Conservation (phyloP, 129 eudicot genomes). For the Flaveria bidentis region DNA sequence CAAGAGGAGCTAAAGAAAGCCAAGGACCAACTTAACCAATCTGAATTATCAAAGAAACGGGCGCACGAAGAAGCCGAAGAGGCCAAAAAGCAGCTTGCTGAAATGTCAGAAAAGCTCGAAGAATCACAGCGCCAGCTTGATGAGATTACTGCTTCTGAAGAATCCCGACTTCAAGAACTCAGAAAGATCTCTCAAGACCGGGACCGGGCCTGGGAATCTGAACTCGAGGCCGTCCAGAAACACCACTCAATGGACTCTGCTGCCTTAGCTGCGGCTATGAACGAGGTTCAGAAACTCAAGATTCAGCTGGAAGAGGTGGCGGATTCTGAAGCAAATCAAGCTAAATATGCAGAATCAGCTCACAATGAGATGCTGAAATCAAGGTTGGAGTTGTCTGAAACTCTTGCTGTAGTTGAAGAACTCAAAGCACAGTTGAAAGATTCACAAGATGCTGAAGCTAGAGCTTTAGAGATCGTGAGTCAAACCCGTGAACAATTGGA, state of each 20-base stretch:
- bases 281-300: conserved; percentile 75
- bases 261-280: conserved; percentile 71
- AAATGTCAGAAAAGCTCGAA: conserved; percentile 64
- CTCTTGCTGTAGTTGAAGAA: conserved; percentile 55
- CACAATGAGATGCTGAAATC: conserved; percentile 57
- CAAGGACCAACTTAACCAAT: conserved; percentile 65
- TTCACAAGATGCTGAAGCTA: conserved; percentile 67
- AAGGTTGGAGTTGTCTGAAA: conserved; percentile 62
- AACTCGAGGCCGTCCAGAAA: conserved; percentile 86
- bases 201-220: conserved; percentile 90
- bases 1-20: conserved; percentile 80
- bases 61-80: conserved; percentile 83
- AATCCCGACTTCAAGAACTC: conserved; percentile 73
- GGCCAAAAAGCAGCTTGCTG: conserved; percentile 66
- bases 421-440: conserved; percentile 62
- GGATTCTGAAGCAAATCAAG: conserved; percentile 70
- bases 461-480: conserved; percentile 46
- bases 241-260: conserved; percentile 87
- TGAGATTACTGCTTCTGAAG: conserved; percentile 82
- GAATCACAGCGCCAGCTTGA: conserved; percentile 65
- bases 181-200: conserved; percentile 90
- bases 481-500: conserved; percentile 55
- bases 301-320: conserved; percentile 61
- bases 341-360: conserved; percentile 67
- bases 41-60: conserved; percentile 52